Evolutionary conservation across 2,329 filamentous ascomycete genomes (phyloP).

Genomic region (Helotiales sp.): DNA sequence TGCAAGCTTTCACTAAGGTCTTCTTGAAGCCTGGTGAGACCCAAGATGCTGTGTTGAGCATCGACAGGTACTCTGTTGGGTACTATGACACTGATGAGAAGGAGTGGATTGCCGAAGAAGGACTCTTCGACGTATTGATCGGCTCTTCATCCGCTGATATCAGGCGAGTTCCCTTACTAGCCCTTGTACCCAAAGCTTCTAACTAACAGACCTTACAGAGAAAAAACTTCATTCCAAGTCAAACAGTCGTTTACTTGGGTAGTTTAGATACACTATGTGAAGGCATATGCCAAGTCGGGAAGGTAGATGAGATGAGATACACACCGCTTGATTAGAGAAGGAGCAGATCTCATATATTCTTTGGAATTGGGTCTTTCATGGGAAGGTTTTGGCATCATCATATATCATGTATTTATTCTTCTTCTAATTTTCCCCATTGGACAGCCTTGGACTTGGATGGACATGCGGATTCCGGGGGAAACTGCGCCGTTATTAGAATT

Average conservation of each 20-base stretch:
- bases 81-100: conserved; percentile 66
- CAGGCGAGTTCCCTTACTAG: conserved; percentile 52
- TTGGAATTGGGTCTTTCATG: background rate
- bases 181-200: background rate
- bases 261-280: conserved; percentile 23
- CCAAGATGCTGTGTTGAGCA: conserved; percentile 46
- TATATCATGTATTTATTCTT: conserved; percentile 21
- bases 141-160: conserved; percentile 68
- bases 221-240: conserved; percentile 59
- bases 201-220: conserved; percentile 45
- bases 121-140: conserved; percentile 63
- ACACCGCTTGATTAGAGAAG: background rate
- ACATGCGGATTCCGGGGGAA: background rate
- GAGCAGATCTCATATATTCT: background rate
- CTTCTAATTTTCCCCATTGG: conserved; percentile 13
- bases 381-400: conserved; percentile 13
- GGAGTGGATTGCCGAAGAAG: conserved; percentile 70
- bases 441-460: background rate
- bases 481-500: background rate
- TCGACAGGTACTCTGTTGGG: conserved; percentile 55
- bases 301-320: background rate
- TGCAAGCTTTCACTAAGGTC: conserved; percentile 72
- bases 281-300: background rate
- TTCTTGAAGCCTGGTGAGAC: conserved; percentile 58
- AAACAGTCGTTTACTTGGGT: conserved; percentile 70